Evolutionary conservation across 805 yeast genomes (phyloP).

Genomic region (Spencermartinsiella europaea): DNA sequence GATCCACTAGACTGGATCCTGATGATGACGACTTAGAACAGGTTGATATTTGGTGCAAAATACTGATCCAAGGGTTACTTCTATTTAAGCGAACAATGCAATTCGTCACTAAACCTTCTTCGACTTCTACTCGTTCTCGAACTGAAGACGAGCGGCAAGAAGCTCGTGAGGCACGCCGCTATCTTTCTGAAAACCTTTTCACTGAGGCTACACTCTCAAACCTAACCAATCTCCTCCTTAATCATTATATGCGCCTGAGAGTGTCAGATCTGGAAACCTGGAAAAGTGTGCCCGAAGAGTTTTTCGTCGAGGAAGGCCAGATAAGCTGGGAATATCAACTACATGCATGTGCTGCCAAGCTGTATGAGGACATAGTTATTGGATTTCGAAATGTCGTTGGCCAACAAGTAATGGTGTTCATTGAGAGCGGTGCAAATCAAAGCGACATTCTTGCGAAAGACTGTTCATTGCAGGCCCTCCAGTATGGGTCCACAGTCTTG

Average conservation of each 20-base stretch:
- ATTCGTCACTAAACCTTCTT: constrained; percentile 60
- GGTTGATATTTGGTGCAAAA: constrained; percentile 65
- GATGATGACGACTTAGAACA: constrained; percentile 47
- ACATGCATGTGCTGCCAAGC: constrained; percentile 81
- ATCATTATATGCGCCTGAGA: constrained; percentile 67
- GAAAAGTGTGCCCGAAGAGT: constrained; percentile 86
- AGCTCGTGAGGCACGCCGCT: constrained; percentile 49
- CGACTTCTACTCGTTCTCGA: constrained; percentile 50
- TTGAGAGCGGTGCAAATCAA: constrained; percentile 38
- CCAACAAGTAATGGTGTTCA: constrained; percentile 39
- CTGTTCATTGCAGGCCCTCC: constrained; percentile 76
- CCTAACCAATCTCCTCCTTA: constrained; percentile 61
- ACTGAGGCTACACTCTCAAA: constrained; percentile 50
- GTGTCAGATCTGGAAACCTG: constrained; percentile 78
- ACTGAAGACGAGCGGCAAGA: constrained; percentile 63
- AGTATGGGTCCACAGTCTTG: constrained; percentile 64
- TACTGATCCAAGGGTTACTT: constrained; percentile 53
- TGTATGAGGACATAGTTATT: constrained; percentile 68
- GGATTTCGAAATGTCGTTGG: constrained; percentile 36
- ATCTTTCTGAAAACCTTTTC: constrained; percentile 52
- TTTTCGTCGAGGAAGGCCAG: constrained; percentile 67
- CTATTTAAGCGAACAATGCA: constrained; percentile 61
- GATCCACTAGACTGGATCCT: constrained; percentile 43
- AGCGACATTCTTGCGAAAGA: constrained; percentile 65
- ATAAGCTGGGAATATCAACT: constrained; percentile 71